Evolutionary conservation across 2,329 filamentous ascomycete species (phyloP).

Genomic region (Apiospora rasikravindrae): DNA sequence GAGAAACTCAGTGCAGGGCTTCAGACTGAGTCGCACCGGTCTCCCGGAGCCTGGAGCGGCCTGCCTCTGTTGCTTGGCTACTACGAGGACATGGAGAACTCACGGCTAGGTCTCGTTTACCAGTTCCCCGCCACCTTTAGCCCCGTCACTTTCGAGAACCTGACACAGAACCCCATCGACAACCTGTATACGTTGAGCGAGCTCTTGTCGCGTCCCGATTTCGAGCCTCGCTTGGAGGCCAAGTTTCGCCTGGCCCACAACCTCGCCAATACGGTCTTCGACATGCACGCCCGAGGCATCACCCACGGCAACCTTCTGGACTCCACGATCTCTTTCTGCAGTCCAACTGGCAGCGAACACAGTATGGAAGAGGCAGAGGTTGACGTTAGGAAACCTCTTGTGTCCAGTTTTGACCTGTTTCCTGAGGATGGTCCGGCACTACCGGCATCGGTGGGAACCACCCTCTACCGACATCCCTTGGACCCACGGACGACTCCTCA

Average conservation of each 20-base stretch:
- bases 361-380: constrained; percentile 52
- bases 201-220: constrained; percentile 56
- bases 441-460: constrained; percentile 35
- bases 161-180: constrained; percentile 55
- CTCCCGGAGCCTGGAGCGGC: constrained; percentile 64
- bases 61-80: constrained; percentile 68
- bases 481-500: constrained; percentile 58
- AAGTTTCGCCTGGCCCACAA: constrained; percentile 79
- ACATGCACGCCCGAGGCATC: constrained; percentile 72
- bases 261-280: constrained; percentile 73
- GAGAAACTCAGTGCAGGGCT: constrained; percentile 66
- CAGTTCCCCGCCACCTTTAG: constrained; percentile 72
- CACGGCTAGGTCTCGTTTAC: constrained; percentile 76
- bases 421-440: constrained; percentile 49
- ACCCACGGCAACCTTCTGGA: constrained; percentile 73
- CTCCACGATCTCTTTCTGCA: constrained; percentile 71
- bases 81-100: constrained; percentile 74
- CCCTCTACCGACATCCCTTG: constrained; percentile 70
- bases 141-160: constrained; percentile 57
- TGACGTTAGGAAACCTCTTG: constrained; percentile 70
- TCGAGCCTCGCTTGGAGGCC: constrained; percentile 72
- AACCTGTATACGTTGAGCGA: constrained; percentile 60
- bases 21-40: constrained; percentile 57
- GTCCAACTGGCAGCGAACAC: constrained; percentile 47
- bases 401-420: constrained; percentile 79